Evolutionary conservation across 805 yeast species (phyloP), one percentile per base, ranked within the genome.

Genomic region (Monosporozyma aerobia): DNA sequence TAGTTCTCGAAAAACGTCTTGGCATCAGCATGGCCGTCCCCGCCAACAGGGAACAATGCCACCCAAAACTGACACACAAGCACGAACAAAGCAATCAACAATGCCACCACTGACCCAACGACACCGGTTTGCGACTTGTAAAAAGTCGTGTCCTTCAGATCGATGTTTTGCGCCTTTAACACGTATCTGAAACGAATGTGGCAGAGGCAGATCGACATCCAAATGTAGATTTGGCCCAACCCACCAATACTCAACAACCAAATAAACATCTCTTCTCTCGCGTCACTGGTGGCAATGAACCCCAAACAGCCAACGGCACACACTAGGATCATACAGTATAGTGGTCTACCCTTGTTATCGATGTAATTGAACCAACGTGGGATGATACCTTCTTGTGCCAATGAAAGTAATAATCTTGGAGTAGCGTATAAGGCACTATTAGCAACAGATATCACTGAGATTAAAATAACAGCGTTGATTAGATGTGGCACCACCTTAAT

Each of bases 211-310:
- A 86, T 81, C 6, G 88, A 78, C 50, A 83, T 84, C 95, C 95
- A 87, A 37, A 87, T 82, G 69, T 85, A 80, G 54, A 86, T 73
- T n/a, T 90, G 81, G 0, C 90, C 81, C 57, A 87, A 72, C 55
- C 90, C 90, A 43, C 89, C 82, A 35, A 87, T 68, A n/a, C 90
- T 85, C 61, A 84, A 73, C 68, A 87, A 69, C 94, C 94, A 87
- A 58, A 74, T 73, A 71, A 87, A 87, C 30, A 85, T 83, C 7
- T 70, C 77, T 49, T 75, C 76, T 60, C 81, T 73, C 54, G 76
- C 69, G 9, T 75, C 68, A 43, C 85, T 78, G 5, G 87, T 87
- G 43, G 84, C 79, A 46, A 86, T 71, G 67, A 79, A 83, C 48
- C 83, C 79, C 25, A 83, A 65, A 39, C 79, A 69, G 29, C 87